A percentile compares a stretch with the other conserved stretches of the same genome.
Conservation (phyloP, 306 rosid genomes). For the Pachyrhizus erosus region DNA sequence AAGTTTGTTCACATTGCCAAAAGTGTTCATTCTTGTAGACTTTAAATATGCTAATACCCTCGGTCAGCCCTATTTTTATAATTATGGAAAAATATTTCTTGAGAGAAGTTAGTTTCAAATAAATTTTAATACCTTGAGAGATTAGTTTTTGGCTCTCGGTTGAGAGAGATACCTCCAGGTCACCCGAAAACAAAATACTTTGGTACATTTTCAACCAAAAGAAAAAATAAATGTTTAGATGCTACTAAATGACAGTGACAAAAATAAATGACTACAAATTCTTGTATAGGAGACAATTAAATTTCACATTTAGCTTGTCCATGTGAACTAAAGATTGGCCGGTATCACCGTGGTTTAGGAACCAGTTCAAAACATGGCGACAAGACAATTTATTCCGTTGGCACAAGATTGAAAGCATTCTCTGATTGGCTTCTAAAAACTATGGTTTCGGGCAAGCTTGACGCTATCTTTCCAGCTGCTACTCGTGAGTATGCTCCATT, state of each 20-base stretch:
- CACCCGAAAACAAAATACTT: no score
- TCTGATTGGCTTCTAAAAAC: constrained; percentile 99
- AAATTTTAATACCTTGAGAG: no score
- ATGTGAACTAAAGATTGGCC: constrained; percentile 24
- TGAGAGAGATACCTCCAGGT: no score
- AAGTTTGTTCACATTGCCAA: background rate
- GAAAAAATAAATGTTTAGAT: no score
- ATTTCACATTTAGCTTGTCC: constrained; percentile 13
- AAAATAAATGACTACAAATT: constrained; percentile 7
- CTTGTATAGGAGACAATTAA: background rate
- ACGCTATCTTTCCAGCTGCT: constrained; percentile 96
- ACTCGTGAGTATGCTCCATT: constrained; percentile 94
- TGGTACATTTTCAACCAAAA: background rate
- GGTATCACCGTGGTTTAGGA: constrained; percentile 55
- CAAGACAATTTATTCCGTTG: constrained; percentile 74
- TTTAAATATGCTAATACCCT: background rate
- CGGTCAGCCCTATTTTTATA: no score
- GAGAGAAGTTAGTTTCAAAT: no score
- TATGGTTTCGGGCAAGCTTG: constrained; percentile 90
- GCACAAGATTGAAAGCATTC: constrained; percentile 89
- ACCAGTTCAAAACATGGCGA: constrained; percentile 46
- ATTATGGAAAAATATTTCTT: no score
- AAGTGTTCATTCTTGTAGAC: background rate
- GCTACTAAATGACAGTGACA: background rate
- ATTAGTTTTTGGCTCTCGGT: no score